These are phyloP conservation scores for Dioscorea cayenensis DNA, from an alignment of 116 monocot genomes.

Conservation along the genomic window DNA sequence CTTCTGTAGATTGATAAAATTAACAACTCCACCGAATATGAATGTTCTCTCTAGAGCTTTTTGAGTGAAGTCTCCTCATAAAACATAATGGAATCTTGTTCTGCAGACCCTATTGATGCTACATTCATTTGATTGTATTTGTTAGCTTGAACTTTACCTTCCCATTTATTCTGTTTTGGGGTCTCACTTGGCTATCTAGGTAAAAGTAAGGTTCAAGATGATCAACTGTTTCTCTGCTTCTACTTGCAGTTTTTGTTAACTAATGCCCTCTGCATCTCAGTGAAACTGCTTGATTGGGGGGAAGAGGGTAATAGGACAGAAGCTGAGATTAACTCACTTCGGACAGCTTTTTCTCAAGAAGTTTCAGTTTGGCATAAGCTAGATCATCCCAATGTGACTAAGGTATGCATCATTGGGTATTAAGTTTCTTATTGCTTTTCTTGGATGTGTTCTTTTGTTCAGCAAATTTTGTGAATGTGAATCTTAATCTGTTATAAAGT, in stretches of 20 bases:
- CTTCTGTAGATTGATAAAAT: too few species aligned
- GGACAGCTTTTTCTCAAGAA: constrained; percentile 52
- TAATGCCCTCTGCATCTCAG: constrained; percentile 7
- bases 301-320: constrained; percentile 47
- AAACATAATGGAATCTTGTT: neutral
- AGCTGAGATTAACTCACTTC: constrained; percentile 30
- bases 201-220: neutral
- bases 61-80: too few species aligned
- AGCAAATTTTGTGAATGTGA: neutral
- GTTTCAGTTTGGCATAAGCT: constrained; percentile 70
- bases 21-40: too few species aligned
- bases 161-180: neutral
- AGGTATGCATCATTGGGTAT: constrained; percentile 23
- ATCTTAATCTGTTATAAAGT: too few species aligned
- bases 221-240: neutral
- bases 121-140: neutral
- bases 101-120: neutral
- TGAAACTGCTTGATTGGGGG: constrained; percentile 62
- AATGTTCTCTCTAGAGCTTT: too few species aligned
- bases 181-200: neutral
- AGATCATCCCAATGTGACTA: constrained; percentile 68
- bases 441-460: neutral
- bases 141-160: neutral
- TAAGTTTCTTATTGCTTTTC: neutral
- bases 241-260: neutral